Base-by-base conservation (phyloP, 2,329 filamentous ascomycete genomes). In the Verticillium isaacii region DNA sequence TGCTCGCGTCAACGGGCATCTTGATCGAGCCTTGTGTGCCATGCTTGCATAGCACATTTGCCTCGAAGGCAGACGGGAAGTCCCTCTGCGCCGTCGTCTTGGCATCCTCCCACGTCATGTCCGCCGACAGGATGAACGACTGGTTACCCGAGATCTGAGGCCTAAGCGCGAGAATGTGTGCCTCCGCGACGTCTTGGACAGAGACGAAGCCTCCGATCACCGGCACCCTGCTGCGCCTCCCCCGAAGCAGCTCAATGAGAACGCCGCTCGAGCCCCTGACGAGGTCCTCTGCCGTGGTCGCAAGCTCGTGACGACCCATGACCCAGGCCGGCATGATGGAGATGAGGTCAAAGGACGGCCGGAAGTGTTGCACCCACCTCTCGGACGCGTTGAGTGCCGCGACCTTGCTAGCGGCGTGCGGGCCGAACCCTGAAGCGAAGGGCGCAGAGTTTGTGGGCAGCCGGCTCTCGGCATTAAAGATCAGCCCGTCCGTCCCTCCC, bases 311-410 rank as follows among this genome's bases (percentile, higher is more conserved):
- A 56, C 69, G 71, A 5, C 76, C 76, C 15, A 75, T 58, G 23
- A 76, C 70, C 25, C 54, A 34, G 11, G 54, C 32, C 29, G 55
- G 55, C 32, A 57, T 37, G 55, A 37, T 57, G 55, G 73, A 69
- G 37, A 76, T 67, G 34, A 75, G 66, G 59, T 74, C 69, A 57
- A 76, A 78, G 2, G 68, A 36, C 2, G 76, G 75, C 12, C 70
- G 68, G 57, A 73, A 62, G 4, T 66, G 64, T 32, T 64, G 62
- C 39, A 77, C 62, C 66, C 72, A 78, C n/a, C 25, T 41, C 57
- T 58, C 32, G 14, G 57, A 58, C 19, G 41, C 37, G 23, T 41
- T 45, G 6, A 58, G 25, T 45, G 57, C 41, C 36, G 57, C 39
- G 8, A 41, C 25, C 25, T 45, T 58, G 37, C 57, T 32, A 29